Evolutionary conservation across 768 basidiomycete species (phyloP), one percentile per base, ranked within the genome.

Genomic region (Tulasnella sp.): DNA sequence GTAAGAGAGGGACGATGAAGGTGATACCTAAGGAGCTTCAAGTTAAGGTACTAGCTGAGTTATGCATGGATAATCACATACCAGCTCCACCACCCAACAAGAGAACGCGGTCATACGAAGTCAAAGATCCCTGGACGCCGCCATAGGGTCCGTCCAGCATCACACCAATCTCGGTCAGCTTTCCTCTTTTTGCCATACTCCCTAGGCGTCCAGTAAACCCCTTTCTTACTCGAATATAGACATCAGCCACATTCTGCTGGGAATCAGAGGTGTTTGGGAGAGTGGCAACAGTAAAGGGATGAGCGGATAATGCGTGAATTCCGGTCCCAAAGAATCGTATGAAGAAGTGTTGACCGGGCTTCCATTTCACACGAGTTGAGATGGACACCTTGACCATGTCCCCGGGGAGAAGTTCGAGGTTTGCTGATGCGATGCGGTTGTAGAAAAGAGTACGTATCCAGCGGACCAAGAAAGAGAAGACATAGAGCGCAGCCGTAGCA

Each of bases 401-500:
- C 32, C 58, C 62, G 24, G 64, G 57, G 37, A 67, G 58, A 22
- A 32, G 47, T 29, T 59, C 58, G 53, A 65, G 40, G n/a, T 62
- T 57, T 1, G 62, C 59, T 35, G n/a, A n/a, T 42, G 57, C 47
- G 48, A 58, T 54, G 5, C 57, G 51, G 54, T 48, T 54, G 48
- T 53, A 58, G 27, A 62, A 53, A n/a, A n/a, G n/a, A n/a, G 61
- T 63, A 44, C 62, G 62, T 19, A 49, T 47, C 53, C 60, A 46
- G 47, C 64, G 62, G 15, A 54, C 37, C 39, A 65, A 56, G 60
- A 62, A 64, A 20, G 63, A 55, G 39, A 58, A 28, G 29, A 48
- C 58, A 57, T 65, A 64, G 45, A 67, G 54, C 9, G 58, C 64
- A 15, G 57, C 57, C 16, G 63, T 57, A 0, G 65, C 66, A 58